phyloP scores from a whole-genome alignment of 2,329 filamentous ascomycete species.

The Aspergillus sp. region DNA sequence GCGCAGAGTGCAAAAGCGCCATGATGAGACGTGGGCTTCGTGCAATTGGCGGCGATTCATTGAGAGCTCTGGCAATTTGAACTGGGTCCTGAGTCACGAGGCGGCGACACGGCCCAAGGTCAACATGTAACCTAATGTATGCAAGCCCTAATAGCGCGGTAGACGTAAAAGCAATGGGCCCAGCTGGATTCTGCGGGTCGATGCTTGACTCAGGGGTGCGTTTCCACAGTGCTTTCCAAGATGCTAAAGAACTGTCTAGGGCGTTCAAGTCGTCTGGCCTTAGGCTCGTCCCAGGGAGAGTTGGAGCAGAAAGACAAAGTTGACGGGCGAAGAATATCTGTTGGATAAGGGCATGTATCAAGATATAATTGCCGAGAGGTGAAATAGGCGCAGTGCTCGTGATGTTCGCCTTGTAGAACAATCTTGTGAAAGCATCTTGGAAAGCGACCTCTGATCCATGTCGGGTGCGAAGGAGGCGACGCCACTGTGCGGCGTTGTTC shows the following conservation, averaged over 20 bases:
- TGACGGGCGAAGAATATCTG: constrained; percentile 55
- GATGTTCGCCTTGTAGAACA: constrained; percentile 42
- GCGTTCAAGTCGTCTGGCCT: constrained; percentile 45
- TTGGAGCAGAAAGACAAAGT: constrained; percentile 46
- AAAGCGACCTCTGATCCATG: constrained; percentile 40
- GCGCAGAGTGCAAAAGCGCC: constrained; percentile 54
- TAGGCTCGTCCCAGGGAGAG: constrained; percentile 43
- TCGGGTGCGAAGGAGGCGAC: constrained; percentile 36
- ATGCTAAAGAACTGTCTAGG: constrained; percentile 48
- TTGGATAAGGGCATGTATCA: constrained; percentile 56
- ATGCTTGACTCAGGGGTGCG: constrained; percentile 53
- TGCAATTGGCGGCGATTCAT: constrained; percentile 42
- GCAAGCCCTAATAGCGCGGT: constrained; percentile 49
- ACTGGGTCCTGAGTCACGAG: constrained; percentile 49
- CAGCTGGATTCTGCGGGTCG: constrained; percentile 54
- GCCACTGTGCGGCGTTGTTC: constrained; percentile 51
- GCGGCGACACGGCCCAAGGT: constrained; percentile 48
- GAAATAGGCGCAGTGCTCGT: constrained; percentile 43
- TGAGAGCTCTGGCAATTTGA: constrained; percentile 48
- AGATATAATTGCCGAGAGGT: constrained; percentile 54
- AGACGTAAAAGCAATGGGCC: constrained; percentile 54
- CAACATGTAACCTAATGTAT: constrained; percentile 49
- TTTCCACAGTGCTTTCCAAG: constrained; percentile 56
- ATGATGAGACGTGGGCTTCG: constrained; percentile 49
- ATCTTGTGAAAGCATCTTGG: constrained; percentile 46